These are phyloP conservation scores for Pseudogymnoascus sp. DNA, from an alignment of 2,329 filamentous ascomycete species.

Conservation along the genomic window DNA sequence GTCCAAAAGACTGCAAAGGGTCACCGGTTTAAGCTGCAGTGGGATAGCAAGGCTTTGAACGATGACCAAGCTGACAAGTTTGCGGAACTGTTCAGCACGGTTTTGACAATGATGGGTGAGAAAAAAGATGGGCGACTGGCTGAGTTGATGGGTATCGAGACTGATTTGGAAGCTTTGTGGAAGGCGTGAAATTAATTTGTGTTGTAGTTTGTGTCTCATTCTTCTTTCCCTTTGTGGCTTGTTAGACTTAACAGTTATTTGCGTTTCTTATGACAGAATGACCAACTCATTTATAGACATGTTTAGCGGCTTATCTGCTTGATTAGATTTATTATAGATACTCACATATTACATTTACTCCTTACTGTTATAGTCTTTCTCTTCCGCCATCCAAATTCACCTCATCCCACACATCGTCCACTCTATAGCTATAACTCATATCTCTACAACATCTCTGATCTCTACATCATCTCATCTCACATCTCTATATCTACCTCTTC, in stretches of 20 bases:
- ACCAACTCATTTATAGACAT: not conserved
- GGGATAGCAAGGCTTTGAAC: not conserved
- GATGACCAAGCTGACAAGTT: not conserved
- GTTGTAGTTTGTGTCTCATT: not conserved
- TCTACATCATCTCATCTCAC: no score
- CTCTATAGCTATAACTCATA: no score
- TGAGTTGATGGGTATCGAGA: not conserved
- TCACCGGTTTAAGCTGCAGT: constrained; percentile 10
- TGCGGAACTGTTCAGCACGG: not conserved
- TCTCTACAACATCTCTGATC: no score
- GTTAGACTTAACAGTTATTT: not conserved
- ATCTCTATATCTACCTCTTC: no score
- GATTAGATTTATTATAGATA: not conserved
- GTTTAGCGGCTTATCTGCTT: not conserved
- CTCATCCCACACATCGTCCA: no score
- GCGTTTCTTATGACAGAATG: not conserved
- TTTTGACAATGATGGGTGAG: not conserved
- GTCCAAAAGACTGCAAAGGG: constrained; percentile 13
- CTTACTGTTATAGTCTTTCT: no score
- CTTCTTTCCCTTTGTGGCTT: not conserved
- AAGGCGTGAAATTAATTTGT: not conserved
- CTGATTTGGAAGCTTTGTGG: not conserved
- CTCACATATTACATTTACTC: no score
- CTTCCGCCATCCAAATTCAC: no score
- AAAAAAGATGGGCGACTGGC: not conserved